Base-by-base conservation (phyloP, 495 filamentous ascomycete species). In the Penicillium atrosanguineum region DNA sequence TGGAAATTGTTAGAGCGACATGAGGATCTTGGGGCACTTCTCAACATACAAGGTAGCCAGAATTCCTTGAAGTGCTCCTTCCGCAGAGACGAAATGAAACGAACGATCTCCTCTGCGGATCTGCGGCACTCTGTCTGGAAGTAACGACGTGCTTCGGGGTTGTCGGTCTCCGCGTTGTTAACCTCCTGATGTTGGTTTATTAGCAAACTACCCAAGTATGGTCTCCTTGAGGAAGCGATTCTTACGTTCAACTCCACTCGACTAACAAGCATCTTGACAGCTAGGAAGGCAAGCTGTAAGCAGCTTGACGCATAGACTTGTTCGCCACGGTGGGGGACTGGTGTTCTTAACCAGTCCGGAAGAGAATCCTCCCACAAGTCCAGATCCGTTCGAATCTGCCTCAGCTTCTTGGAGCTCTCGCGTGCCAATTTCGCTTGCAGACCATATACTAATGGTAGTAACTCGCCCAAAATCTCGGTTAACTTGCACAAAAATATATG, bases 401-500 rank as follows among this genome's bases (percentile, higher is more conserved):
- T 51, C 18, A 74, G 60, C 52, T 68, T 75, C 52, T 69, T 74
- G 9, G 61, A 69, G 34, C 63, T 78, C 52, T 78, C 75, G 9
- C 73, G 72, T 8, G 72, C 58, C 6, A 63, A 59, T 47, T 75
- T 71, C 14, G 68, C 68, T 42, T 74, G 69, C 0, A 79, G 52
- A 15, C 73, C 71, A 51, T 82, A 81, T 14, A 82, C 76, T 4
- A 80, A 65, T 2, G 76, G 77, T 14, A 82, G 55, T 2, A 81
- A 61, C 34, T 80, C 76, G 7, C 74, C 79, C 20, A 83, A 60
- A 2, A 79, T 77, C 42, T 83, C 77, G 2, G 77, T 80, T 42
- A 83, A 63, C 39, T 60, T 71, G 54, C 79, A 81, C 0, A 83
- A 64, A 18, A 73, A 70, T 38, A 82, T 76, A 46, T 81, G 79